Evolutionary conservation across 169 alveolate genomes (phyloP).

Genomic region (Cryptosporidium baileyi): DNA sequence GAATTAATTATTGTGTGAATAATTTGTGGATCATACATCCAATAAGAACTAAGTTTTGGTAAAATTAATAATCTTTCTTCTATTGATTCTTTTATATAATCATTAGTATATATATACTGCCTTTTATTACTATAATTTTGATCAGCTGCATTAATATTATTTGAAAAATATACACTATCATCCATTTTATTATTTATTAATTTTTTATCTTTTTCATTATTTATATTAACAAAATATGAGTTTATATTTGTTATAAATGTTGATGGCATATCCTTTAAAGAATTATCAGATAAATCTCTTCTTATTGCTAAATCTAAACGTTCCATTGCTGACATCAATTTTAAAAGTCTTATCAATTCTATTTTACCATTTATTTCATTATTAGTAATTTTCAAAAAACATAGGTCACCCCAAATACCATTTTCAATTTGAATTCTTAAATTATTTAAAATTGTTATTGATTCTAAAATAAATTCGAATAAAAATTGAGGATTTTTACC

Average conservation of each 20-base stretch:
- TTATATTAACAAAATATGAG: not conserved
- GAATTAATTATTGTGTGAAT: constrained; percentile 1
- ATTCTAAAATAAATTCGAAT: constrained; percentile 13
- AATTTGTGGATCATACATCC: constrained; percentile 46
- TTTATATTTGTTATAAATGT: constrained; percentile 3
- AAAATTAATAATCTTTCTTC: constrained; percentile 20
- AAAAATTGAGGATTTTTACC: constrained; percentile 39
- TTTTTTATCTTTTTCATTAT: not conserved
- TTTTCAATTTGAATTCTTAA: constrained; percentile 1
- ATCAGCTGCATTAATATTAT: not conserved
- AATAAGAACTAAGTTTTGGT: constrained; percentile 24
- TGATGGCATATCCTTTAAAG: constrained; percentile 3
- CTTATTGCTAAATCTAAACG: constrained; percentile 25
- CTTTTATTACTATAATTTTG: not conserved
- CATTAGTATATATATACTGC: constrained; percentile 9
- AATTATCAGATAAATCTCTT: constrained; percentile 6
- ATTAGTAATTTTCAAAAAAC: not conserved
- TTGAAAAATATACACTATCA: not conserved
- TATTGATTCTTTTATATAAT: constrained; percentile 25
- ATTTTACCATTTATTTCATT: not conserved
- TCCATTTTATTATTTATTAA: not conserved
- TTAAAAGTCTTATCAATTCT: not conserved
- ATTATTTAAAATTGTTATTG: constrained; percentile 25
- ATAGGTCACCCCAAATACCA: constrained; percentile 48
- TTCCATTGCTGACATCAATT: constrained; percentile 60